A percentile compares a stretch with the other conserved stretches of the same genome.
Evolutionary conservation across 1,284 basidiomycete species (phyloP).

Genomic region (Chalciporus piperatoides): DNA sequence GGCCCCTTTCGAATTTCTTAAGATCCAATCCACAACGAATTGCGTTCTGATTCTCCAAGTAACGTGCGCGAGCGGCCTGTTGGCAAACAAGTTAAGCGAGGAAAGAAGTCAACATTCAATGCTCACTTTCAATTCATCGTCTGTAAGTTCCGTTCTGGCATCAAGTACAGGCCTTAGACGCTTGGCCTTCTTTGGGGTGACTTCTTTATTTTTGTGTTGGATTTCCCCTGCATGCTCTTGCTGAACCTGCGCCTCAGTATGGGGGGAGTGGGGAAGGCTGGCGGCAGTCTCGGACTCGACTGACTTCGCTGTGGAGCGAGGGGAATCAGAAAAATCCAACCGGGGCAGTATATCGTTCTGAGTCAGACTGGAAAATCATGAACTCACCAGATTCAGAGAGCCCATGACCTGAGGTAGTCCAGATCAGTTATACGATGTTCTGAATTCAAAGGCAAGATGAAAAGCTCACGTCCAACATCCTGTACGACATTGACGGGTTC

Average conservation of each 20-base stretch:
- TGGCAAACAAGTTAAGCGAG: constrained; percentile 2
- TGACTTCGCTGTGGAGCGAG: constrained; percentile 9
- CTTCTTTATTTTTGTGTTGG: constrained; percentile 21
- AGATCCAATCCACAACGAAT: constrained; percentile 48
- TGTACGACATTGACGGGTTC: not conserved
- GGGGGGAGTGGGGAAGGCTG: constrained; percentile 28
- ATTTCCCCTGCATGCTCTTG: not conserved
- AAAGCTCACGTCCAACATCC: not conserved
- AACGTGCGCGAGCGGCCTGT: constrained; percentile 62
- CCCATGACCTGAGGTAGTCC: not conserved
- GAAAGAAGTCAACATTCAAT: not conserved
- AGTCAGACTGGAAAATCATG: not conserved
- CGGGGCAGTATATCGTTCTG: not conserved
- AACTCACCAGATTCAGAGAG: constrained; percentile 11
- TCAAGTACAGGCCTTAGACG: constrained; percentile 52
- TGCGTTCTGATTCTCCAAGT: constrained; percentile 56
- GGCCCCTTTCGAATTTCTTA: constrained; percentile 57
- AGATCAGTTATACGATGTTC: not conserved
- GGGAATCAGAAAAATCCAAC: constrained; percentile 17
- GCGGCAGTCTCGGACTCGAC: constrained; percentile 11
- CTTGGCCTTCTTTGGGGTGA: constrained; percentile 37
- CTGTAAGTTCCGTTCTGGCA: constrained; percentile 68
- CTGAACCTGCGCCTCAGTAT: constrained; percentile 1
- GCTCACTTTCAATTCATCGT: constrained; percentile 69
- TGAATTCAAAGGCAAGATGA: not conserved